Evolutionary conservation across 2,329 filamentous ascomycete genomes (phyloP).

Genomic region (Cladophialophora chaetospira): DNA sequence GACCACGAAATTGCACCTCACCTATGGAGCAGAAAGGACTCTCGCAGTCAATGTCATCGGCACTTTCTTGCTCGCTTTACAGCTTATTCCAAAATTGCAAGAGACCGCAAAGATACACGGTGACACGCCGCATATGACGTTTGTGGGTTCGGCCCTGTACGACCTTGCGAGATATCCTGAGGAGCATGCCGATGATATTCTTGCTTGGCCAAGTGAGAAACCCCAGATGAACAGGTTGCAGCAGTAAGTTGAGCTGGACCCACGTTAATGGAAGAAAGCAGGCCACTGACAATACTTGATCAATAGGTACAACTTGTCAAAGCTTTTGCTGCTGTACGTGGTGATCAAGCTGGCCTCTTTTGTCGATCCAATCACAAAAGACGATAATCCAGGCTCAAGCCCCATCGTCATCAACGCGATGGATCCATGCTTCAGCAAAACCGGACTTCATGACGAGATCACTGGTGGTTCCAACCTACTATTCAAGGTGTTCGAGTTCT

Average conservation of each 20-base stretch:
- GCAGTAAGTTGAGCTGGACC: background rate
- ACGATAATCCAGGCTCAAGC: background rate
- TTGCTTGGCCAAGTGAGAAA: conserved; percentile 1
- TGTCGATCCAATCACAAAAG: background rate
- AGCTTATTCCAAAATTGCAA: conserved; percentile 28
- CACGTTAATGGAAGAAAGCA: background rate
- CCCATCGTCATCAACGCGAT: conserved; percentile 7
- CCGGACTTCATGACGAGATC: background rate
- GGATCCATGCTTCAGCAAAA: conserved; percentile 8
- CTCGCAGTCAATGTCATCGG: conserved; percentile 42
- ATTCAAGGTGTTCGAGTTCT: background rate
- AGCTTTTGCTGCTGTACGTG: background rate
- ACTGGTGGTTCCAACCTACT: background rate
- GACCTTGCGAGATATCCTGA: conserved; percentile 3
- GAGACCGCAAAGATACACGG: conserved; percentile 30
- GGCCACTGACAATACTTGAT: background rate
- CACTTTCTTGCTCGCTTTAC: conserved; percentile 30
- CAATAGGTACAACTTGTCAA: conserved; percentile 4
- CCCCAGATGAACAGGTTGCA: background rate
- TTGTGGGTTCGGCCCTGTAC: conserved; percentile 29
- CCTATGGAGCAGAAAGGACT: conserved; percentile 50
- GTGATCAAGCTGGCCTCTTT: conserved; percentile 1
- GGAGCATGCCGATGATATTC: background rate
- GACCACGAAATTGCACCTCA: conserved; percentile 31
- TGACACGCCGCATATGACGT: conserved; percentile 6